A percentile compares a stretch with the other conserved stretches of the same genome.
phyloP scores from a whole-genome alignment of 768 basidiomycete species.

The Mycena polygramma region DNA sequence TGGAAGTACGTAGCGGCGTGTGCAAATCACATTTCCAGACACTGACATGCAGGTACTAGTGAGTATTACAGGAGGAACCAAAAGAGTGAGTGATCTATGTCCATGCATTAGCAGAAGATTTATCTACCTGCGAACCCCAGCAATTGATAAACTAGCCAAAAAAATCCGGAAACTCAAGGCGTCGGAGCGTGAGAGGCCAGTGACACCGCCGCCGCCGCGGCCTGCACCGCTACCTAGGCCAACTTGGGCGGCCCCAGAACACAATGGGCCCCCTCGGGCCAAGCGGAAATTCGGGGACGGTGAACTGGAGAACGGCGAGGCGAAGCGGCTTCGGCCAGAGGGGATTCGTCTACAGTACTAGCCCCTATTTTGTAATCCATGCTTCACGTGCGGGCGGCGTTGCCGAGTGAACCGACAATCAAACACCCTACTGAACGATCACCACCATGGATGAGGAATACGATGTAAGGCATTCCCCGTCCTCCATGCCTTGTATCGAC shows the following conservation, averaged over 20 bases:
- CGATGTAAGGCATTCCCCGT: slow-evolving; percentile 69
- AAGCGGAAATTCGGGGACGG: slow-evolving; percentile 56
- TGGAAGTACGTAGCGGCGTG: slow-evolving; percentile 54
- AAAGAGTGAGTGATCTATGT: slow-evolving; percentile 52
- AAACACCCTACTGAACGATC: slow-evolving; percentile 39
- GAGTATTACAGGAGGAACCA: slow-evolving; percentile 71
- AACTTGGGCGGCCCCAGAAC: slow-evolving; percentile 43
- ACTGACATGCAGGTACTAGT: slow-evolving; percentile 26
- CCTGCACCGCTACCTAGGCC: slow-evolving; percentile 37
- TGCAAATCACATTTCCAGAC: background rate
- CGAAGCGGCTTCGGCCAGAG: slow-evolving; percentile 39
- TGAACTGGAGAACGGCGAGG: slow-evolving; percentile 40
- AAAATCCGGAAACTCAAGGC: slow-evolving; percentile 49
- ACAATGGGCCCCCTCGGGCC: slow-evolving; percentile 34
- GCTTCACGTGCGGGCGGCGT: slow-evolving; percentile 23
- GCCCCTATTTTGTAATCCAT: slow-evolving; percentile 24
- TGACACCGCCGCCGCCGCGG: background rate
- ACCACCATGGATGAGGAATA: slow-evolving; percentile 97
- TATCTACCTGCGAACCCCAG: slow-evolving; percentile 39
- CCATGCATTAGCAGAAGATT: background rate
- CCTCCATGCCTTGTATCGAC: slow-evolving; percentile 27
- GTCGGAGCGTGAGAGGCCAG: slow-evolving; percentile 43
- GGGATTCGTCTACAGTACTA: background rate
- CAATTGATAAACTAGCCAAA: slow-evolving; percentile 51
- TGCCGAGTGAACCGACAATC: slow-evolving; percentile 2